These are phyloP conservation scores for Leucosporidium creatinivorum DNA, from an alignment of 768 basidiomycete genomes.

Conservation along the genomic window DNA sequence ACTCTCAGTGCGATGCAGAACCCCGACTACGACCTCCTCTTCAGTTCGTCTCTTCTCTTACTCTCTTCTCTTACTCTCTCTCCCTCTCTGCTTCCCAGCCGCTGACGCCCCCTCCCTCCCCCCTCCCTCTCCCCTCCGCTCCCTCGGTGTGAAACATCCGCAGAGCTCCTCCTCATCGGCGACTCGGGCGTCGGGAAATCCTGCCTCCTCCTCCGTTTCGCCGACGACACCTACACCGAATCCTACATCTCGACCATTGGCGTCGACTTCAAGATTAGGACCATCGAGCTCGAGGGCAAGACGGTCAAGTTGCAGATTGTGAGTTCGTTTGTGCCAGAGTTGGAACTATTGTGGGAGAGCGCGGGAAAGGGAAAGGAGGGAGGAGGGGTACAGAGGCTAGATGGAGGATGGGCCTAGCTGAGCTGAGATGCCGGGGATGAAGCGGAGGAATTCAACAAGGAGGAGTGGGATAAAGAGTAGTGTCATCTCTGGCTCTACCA, in stretches of 20 bases:
- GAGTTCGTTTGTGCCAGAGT: no score
- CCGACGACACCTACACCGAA: slow-evolving; percentile 98
- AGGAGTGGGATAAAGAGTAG: no score
- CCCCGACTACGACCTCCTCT: slow-evolving; percentile 94
- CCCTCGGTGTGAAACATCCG: not conserved
- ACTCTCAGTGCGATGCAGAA: slow-evolving; percentile 7
- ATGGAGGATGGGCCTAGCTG: no score
- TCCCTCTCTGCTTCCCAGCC: not conserved
- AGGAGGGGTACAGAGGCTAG: no score
- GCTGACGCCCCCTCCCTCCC: not conserved
- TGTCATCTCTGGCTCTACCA: no score
- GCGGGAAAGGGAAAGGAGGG: no score
- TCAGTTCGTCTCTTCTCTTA: slow-evolving; percentile 38
- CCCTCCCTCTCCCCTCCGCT: not conserved
- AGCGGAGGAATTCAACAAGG: not conserved
- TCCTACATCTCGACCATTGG: slow-evolving; percentile 95
- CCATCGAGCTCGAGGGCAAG: slow-evolving; percentile 96
- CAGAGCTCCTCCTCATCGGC: slow-evolving; percentile 34
- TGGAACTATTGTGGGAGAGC: no score
- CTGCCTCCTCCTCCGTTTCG: slow-evolving; percentile 60
- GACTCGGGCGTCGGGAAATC: slow-evolving; percentile 83
- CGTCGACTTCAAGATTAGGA: slow-evolving; percentile 98
- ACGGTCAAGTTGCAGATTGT: slow-evolving; percentile 96
- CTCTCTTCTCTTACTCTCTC: not conserved
- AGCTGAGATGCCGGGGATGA: no score